A percentile compares a stretch with the other conserved stretches of the same genome.
Conservation (phyloP, 2,329 filamentous ascomycete genomes). For the Aspergillus brasiliensis region DNA sequence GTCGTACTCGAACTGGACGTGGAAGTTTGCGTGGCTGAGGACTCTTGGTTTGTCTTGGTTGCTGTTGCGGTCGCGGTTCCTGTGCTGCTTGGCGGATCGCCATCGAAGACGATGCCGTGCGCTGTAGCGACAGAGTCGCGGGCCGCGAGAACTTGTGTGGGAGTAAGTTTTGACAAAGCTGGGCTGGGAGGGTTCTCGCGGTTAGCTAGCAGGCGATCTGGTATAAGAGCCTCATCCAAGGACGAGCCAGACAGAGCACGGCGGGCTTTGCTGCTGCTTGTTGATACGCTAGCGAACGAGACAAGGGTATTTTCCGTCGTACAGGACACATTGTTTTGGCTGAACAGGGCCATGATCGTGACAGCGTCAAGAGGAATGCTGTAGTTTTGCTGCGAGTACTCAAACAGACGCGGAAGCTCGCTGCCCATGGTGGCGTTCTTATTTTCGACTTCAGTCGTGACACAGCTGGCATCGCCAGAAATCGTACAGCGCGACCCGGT, state of each 20-base stretch:
- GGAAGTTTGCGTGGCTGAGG: conserved; percentile 21
- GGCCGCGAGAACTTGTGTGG: conserved; percentile 24
- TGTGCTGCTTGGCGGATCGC: conserved; percentile 11
- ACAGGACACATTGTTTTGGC: conserved; percentile 74
- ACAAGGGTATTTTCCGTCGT: conserved; percentile 83
- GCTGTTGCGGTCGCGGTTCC: conserved; percentile 27
- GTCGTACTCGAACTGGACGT: conserved; percentile 8
- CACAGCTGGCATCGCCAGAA: conserved; percentile 56
- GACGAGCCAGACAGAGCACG: conserved; percentile 21
- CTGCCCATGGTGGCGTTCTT: conserved; percentile 78
- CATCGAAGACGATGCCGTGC: conserved; percentile 43
- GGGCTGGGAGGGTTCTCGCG: conserved; percentile 13
- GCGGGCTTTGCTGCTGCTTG: conserved; percentile 29
- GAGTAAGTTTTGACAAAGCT: conserved; percentile 2
- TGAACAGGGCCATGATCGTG: conserved; percentile 74
- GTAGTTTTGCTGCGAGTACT: conserved; percentile 67
- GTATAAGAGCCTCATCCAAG: neutral
- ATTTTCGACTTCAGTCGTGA: conserved; percentile 50
- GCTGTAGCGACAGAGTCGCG: conserved; percentile 33
- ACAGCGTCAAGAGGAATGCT: conserved; percentile 72
- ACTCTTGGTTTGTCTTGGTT: conserved; percentile 13
- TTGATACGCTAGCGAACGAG: conserved; percentile 67
- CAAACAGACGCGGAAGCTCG: conserved; percentile 73
- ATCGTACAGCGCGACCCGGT: conserved; percentile 64
- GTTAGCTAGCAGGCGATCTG: neutral